Evolutionary conservation across 2,329 filamentous ascomycete genomes (phyloP).

Genomic region (Sporothrix humicola): DNA sequence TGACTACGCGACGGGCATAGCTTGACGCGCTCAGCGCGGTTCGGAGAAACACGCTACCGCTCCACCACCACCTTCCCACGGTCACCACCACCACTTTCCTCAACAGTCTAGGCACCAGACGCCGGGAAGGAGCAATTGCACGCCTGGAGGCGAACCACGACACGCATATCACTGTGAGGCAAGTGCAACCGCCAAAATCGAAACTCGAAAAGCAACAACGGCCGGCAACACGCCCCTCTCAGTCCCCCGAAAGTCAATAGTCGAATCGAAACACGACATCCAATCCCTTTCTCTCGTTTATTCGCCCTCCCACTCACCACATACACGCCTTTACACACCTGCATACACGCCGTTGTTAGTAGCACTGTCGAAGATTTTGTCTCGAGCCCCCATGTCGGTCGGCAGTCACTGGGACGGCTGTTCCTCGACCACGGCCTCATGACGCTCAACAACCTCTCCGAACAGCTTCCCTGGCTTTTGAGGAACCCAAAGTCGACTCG

Average conservation of each 20-base stretch:
- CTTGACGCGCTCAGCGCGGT: constrained; percentile 37
- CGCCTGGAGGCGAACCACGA: constrained; percentile 20
- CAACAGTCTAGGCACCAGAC: not conserved
- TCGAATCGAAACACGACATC: constrained; percentile 18
- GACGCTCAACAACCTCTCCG: constrained; percentile 66
- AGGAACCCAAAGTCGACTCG: constrained; percentile 51
- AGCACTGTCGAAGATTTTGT: not conserved
- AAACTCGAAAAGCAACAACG: constrained; percentile 13
- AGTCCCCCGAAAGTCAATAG: not conserved
- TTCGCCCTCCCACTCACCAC: not conserved
- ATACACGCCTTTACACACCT: constrained; percentile 4
- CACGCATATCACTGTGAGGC: not conserved
- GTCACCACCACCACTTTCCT: not conserved
- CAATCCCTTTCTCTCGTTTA: constrained; percentile 18
- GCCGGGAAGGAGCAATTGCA: constrained; percentile 25
- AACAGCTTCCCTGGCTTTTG: constrained; percentile 64
- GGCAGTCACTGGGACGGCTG: constrained; percentile 42
- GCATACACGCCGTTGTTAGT: not conserved
- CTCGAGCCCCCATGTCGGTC: constrained; percentile 38
- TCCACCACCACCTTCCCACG: constrained; percentile 1
- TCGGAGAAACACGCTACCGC: constrained; percentile 37
- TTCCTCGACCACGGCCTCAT: constrained; percentile 56
- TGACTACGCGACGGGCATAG: constrained; percentile 31
- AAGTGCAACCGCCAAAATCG: constrained; percentile 9
- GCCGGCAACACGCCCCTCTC: not conserved